Evolutionary conservation across 257 asterid species (phyloP).

Genomic region (Leptodermis oblonga): DNA sequence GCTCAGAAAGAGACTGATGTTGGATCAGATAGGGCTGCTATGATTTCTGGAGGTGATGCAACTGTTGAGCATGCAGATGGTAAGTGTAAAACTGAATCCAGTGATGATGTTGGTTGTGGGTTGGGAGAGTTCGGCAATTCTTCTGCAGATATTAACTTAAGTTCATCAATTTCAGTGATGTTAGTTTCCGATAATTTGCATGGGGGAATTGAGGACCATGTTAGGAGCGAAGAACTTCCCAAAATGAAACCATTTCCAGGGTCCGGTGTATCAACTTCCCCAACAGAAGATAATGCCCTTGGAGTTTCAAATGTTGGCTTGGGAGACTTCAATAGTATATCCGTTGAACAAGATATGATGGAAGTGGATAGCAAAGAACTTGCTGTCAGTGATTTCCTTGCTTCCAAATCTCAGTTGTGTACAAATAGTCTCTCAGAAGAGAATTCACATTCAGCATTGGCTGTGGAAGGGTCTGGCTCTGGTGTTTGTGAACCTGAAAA

Average conservation of each 20-base stretch:
- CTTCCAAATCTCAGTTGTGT: constrained; percentile 15
- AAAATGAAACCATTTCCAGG: constrained; percentile 3
- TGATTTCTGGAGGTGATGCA: constrained; percentile 1
- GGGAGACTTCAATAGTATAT: constrained; percentile 11
- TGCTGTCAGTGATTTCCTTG: constrained; percentile 14
- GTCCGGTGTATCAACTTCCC: neutral
- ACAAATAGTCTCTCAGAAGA: neutral
- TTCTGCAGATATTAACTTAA: neutral
- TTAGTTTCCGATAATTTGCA: constrained; percentile 4
- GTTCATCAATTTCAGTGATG: neutral
- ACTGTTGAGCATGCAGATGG: constrained; percentile 9
- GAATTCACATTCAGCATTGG: neutral
- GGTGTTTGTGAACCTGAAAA: constrained; percentile 16
- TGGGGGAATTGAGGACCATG: neutral
- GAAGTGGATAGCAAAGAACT: neutral
- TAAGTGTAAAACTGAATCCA: neutral
- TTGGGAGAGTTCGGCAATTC: neutral
- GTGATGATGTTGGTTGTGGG: neutral
- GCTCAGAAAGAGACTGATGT: constrained; percentile 11
- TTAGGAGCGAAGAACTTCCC: neutral
- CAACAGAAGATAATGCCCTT: neutral
- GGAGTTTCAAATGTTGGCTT: neutral
- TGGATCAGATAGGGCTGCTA: neutral
- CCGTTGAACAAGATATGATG: constrained; percentile 15
- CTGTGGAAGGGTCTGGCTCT: constrained; percentile 15